These are phyloP conservation scores for Apophysomyces variabilis DNA, from an alignment of 371 early-diverging fungal species.

Conservation along the genomic window DNA sequence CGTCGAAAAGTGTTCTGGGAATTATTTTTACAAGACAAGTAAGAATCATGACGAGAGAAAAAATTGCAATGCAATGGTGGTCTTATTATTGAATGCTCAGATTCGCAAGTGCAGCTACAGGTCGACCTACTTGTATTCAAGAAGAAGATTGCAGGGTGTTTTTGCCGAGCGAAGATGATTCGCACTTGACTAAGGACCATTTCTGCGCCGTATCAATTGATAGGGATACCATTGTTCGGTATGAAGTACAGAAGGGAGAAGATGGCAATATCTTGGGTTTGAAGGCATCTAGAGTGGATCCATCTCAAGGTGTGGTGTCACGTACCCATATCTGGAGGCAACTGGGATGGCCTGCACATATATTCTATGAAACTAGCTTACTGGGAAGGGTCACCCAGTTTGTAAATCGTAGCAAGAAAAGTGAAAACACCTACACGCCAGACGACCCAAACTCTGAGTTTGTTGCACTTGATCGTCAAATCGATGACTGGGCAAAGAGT, in stretches of 20 bases:
- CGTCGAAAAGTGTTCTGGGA: conserved; percentile 2
- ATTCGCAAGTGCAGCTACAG: conserved; percentile 3
- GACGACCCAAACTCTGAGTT: conserved; percentile 15
- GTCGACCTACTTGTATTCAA: conserved; percentile 1
- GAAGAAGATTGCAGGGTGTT: conserved; percentile 1
- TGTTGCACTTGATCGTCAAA: conserved; percentile 11
- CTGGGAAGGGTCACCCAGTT: conserved; percentile 15
- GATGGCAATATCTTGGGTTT: neutral
- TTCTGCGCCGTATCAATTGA: neutral
- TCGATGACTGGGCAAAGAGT: conserved; percentile 9
- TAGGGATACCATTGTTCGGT: neutral
- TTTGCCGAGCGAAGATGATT: neutral
- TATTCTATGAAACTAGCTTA: conserved; percentile 6
- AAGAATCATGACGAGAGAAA: neutral
- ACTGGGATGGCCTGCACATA: conserved; percentile 5
- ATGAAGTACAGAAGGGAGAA: neutral
- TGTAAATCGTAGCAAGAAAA: conserved; percentile 13
- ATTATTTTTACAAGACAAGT: conserved; percentile 1
- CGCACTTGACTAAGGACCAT: neutral
- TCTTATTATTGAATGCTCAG: neutral
- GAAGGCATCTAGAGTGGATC: neutral
- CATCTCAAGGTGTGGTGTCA: neutral
- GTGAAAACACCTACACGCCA: neutral
- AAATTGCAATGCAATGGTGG: no score
- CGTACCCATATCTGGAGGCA: neutral